These are phyloP conservation scores for Suhomyces tanzawaensis DNA, from an alignment of 805 yeast genomes.

Conservation along the genomic window DNA sequence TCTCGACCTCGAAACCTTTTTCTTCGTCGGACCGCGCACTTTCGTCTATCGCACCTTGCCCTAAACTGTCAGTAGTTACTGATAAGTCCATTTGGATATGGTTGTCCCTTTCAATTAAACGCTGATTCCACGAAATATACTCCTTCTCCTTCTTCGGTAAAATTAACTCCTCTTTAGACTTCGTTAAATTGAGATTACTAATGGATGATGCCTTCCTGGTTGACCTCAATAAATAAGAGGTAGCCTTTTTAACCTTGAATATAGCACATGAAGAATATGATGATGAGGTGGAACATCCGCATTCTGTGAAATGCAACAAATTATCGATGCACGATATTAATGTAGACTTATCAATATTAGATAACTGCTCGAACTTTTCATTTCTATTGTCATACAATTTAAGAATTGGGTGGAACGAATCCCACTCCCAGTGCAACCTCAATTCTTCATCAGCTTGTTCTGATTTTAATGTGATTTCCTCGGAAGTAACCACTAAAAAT, in stretches of 20 bases:
- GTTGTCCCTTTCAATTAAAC: slow-evolving; percentile 32
- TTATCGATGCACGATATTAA: slow-evolving; percentile 63
- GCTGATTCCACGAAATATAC: slow-evolving; percentile 38
- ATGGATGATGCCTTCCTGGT: slow-evolving; percentile 50
- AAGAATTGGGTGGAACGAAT: slow-evolving; percentile 67
- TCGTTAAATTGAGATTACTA: slow-evolving; percentile 32
- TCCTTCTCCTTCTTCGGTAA: slow-evolving; percentile 27
- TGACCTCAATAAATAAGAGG: slow-evolving; percentile 57
- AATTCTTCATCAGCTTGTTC: slow-evolving; percentile 62
- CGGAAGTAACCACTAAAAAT: slow-evolving; percentile 56
- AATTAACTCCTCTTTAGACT: slow-evolving; percentile 39
- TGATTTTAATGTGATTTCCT: slow-evolving; percentile 42
- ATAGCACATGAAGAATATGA: slow-evolving; percentile 51
- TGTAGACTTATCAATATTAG: slow-evolving; percentile 51
- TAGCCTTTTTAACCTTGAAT: slow-evolving; percentile 58
- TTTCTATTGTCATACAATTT: slow-evolving; percentile 39
- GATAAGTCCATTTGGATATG: slow-evolving; percentile 19
- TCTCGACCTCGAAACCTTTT: slow-evolving; percentile 2
- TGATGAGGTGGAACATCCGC: slow-evolving; percentile 52
- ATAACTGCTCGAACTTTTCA: slow-evolving; percentile 50
- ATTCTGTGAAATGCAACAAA: slow-evolving; percentile 59
- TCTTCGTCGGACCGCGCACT: slow-evolving; percentile 8
- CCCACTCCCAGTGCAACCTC: slow-evolving; percentile 89
- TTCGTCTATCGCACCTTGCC: slow-evolving; percentile 8
- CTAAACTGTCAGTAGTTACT: slow-evolving; percentile 17